Evolutionary conservation across 768 basidiomycete species (phyloP).

Genomic region (Porpolomopsis calyptriformis): DNA sequence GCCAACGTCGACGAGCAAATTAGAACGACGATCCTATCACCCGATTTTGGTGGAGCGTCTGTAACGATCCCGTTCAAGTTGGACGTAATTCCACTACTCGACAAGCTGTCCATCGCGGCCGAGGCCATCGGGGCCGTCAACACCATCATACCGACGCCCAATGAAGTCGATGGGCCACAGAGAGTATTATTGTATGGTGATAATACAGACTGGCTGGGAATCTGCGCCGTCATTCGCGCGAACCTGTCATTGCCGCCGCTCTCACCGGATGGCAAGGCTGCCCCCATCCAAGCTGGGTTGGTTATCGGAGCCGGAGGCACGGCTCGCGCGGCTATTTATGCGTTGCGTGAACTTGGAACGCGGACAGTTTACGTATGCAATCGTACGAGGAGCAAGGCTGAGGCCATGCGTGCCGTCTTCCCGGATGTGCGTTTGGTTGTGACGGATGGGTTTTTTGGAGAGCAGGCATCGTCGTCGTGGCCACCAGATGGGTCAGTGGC

Average conservation of each 20-base stretch:
- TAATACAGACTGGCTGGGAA: slow-evolving; percentile 95
- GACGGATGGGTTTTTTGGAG: slow-evolving; percentile 32
- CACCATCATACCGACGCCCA: slow-evolving; percentile 59
- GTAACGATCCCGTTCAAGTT: slow-evolving; percentile 96
- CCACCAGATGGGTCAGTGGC: slow-evolving; percentile 36
- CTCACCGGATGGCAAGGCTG: slow-evolving; percentile 3
- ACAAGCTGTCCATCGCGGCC: slow-evolving; percentile 71
- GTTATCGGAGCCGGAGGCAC: slow-evolving; percentile 96
- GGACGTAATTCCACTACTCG: slow-evolving; percentile 76
- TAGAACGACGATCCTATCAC: slow-evolving; percentile 45
- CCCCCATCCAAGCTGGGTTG: slow-evolving; percentile 43
- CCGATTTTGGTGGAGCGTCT: slow-evolving; percentile 87
- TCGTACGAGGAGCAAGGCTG: slow-evolving; percentile 66
- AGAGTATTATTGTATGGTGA: slow-evolving; percentile 62
- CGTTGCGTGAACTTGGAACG: slow-evolving; percentile 60
- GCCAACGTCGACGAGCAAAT: slow-evolving; percentile 53
- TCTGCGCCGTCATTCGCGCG: slow-evolving; percentile 44
- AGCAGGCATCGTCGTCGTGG: not conserved
- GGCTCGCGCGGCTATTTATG: slow-evolving; percentile 88
- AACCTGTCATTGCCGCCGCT: slow-evolving; percentile 18
- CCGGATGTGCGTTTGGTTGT: slow-evolving; percentile 50
- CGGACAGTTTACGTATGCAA: slow-evolving; percentile 78
- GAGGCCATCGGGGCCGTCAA: slow-evolving; percentile 89
- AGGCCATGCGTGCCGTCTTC: slow-evolving; percentile 58
- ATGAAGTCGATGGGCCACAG: slow-evolving; percentile 27